Percentiles rank a stretch among this genome's conserved stretches.
These are phyloP conservation scores for Phytophthora uliginosa DNA, from an alignment of 352 stramenopile species.

Conservation along the genomic window DNA sequence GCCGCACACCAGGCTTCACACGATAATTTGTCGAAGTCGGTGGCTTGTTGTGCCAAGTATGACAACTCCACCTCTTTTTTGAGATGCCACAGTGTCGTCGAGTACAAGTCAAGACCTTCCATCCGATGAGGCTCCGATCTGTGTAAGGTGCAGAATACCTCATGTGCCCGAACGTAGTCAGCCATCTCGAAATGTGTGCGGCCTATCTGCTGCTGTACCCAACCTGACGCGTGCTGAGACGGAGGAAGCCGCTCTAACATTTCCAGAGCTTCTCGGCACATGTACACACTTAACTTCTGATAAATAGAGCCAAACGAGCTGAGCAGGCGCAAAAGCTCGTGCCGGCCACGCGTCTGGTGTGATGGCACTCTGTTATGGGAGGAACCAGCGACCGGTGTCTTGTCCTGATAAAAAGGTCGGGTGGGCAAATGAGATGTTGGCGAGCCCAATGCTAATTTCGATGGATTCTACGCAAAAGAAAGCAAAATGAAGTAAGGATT, in stretches of 20 bases:
- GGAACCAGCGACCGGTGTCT: constrained; percentile 20
- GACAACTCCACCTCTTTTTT: constrained; percentile 98
- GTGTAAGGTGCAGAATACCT: constrained; percentile 93
- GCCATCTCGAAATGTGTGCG: constrained; percentile 96
- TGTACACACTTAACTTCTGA: constrained; percentile 78
- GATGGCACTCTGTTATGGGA: constrained; percentile 13
- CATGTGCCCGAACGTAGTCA: constrained; percentile 94
- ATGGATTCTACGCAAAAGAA: constrained; percentile 26
- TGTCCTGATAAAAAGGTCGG: constrained; percentile 27
- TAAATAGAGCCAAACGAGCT: constrained; percentile 82
- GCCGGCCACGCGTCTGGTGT: constrained; percentile 20
- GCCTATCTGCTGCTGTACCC: constrained; percentile 95
- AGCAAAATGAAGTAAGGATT: constrained; percentile 2
- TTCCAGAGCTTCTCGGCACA: constrained; percentile 89
- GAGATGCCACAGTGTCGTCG: constrained; percentile 97
- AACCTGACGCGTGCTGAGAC: constrained; percentile 93
- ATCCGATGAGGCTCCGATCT: constrained; percentile 93
- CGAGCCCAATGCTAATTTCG: constrained; percentile 28
- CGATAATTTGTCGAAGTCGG: constrained; percentile 94
- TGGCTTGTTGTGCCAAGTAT: constrained; percentile 96
- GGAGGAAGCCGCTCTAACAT: constrained; percentile 88
- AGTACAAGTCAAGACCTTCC: constrained; percentile 96
- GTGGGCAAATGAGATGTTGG: constrained; percentile 28
- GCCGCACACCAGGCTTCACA: constrained; percentile 97
- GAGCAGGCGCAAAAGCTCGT: constrained; percentile 68